Base-by-base conservation (phyloP, 495 filamentous ascomycete species). In the Xylaria longipes region DNA sequence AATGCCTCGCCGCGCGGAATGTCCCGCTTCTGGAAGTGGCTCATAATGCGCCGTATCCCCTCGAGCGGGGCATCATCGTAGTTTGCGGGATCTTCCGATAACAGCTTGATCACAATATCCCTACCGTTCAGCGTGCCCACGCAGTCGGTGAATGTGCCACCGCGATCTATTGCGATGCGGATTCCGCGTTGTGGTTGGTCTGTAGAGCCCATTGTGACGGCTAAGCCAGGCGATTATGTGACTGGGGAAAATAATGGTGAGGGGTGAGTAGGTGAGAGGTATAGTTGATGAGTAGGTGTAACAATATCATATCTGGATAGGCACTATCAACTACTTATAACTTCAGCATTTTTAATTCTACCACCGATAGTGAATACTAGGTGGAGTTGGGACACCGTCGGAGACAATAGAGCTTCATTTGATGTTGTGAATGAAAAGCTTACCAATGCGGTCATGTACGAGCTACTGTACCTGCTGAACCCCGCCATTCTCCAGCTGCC, bases 41-140 rank as follows among this genome's bases (percentile, higher is more conserved):
- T 92, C 78, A 98, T 86, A 61, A 98, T 89, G 65, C 95, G 92
- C 15, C 96, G 90, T 75, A 99, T 97, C 48, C 94, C 96, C 77
- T 97, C 94, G 8, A 94, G 89, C 1, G 94, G 94, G 2, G 94
- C 94, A 87, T 97, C 94, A 62, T 89, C 85, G 75, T 97, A 97
- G 80, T 97, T 95, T 65, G 89, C 85, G 60, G 94, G 94, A 79
- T 97, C 94, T 60, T 95, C 93, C n/a, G 93, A 96, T 7, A 97
- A 87, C 0, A 97, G 85, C 80, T 97, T 97, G 77, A 97, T 89
- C 66, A 97, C 89, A 57, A 97, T 86, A 76, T 95, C 88, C 73
- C 87, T 80, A 56, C 85, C 89, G 39, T 85, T 84, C 5, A 87
- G 81, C 71, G 90, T 90, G 52, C 91, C 91, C 46, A 92, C 89